Evolutionary conservation across 1,284 basidiomycete species (phyloP).

Genomic region (Cryptococcus hybrid): DNA sequence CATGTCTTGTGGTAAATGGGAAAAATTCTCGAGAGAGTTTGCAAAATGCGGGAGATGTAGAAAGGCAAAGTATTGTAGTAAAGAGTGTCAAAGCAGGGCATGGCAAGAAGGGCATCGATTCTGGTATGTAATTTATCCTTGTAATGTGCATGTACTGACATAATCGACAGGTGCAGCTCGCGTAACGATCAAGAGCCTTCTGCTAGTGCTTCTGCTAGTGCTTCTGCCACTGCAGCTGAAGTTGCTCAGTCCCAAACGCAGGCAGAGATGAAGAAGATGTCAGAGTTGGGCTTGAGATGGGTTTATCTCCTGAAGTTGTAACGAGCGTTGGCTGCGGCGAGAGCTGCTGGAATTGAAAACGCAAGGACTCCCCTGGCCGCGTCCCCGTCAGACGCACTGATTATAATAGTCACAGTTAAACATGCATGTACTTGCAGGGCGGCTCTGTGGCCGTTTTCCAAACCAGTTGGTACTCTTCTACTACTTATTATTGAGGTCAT

Average conservation of each 20-base stretch:
- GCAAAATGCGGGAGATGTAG: constrained; percentile 94
- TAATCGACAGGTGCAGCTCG: constrained; percentile 25
- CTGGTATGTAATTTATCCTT: constrained; percentile 35
- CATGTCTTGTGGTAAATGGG: constrained; percentile 96
- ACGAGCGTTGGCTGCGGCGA: constrained; percentile 10
- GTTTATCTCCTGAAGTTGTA: constrained; percentile 15
- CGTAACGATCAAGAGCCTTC: constrained; percentile 28
- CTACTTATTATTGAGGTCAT: too few species aligned
- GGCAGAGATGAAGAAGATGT: constrained; percentile 18
- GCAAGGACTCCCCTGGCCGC: not conserved
- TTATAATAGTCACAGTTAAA: too few species aligned
- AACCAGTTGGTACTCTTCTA: too few species aligned
- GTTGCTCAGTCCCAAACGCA: not conserved
- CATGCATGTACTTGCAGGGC: too few species aligned
- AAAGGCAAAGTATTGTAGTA: constrained; percentile 98
- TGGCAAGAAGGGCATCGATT: constrained; percentile 96
- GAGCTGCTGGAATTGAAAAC: constrained; percentile 15
- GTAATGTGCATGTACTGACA: not conserved
- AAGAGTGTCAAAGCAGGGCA: constrained; percentile 94
- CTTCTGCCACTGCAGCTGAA: not conserved
- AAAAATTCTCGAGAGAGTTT: constrained; percentile 88
- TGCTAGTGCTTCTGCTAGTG: not conserved
- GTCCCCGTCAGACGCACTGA: too few species aligned
- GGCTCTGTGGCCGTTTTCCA: too few species aligned
- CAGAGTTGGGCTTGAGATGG: constrained; percentile 14